Conservation (phyloP, 192 early-diverging fungal species). For the Blastocladiella britannica region DNA sequence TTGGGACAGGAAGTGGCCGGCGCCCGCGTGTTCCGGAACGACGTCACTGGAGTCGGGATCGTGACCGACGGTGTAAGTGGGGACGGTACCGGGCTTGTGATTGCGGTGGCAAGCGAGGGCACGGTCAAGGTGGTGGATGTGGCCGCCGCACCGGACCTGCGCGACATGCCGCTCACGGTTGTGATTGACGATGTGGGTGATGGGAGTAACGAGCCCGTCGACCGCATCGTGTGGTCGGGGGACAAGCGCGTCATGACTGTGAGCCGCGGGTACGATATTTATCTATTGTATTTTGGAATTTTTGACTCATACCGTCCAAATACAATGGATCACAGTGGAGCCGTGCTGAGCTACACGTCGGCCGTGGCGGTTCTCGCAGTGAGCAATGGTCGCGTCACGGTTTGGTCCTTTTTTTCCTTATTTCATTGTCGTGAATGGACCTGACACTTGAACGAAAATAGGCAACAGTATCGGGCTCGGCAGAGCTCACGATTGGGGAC, state of each 20-base stretch:
- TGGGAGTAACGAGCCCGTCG: background rate
- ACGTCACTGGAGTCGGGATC: background rate
- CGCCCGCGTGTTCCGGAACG: background rate
- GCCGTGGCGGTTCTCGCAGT: background rate
- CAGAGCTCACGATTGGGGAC: background rate
- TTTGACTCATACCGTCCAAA: background rate
- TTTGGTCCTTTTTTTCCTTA: too few relatives aligned
- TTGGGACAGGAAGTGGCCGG: background rate
- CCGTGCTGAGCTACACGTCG: background rate
- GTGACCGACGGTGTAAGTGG: background rate
- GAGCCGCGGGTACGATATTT: background rate
- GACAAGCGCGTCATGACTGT: background rate
- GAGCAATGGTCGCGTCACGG: background rate
- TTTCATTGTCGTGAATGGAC: background rate
- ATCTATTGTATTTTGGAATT: too few relatives aligned
- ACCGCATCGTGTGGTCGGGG: background rate
- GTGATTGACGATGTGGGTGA: background rate
- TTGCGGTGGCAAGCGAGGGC: slow-evolving; percentile 1
- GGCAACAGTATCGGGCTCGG: background rate
- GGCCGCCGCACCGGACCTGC: background rate
- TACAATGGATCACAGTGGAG: background rate
- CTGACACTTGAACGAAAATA: background rate
- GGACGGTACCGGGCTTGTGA: background rate
- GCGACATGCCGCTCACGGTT: background rate
- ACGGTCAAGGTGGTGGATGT: background rate